A percentile compares a stretch with the other conserved stretches of the same genome.
Conservation (phyloP, 768 basidiomycete genomes). For the Calocybe cyanea region DNA sequence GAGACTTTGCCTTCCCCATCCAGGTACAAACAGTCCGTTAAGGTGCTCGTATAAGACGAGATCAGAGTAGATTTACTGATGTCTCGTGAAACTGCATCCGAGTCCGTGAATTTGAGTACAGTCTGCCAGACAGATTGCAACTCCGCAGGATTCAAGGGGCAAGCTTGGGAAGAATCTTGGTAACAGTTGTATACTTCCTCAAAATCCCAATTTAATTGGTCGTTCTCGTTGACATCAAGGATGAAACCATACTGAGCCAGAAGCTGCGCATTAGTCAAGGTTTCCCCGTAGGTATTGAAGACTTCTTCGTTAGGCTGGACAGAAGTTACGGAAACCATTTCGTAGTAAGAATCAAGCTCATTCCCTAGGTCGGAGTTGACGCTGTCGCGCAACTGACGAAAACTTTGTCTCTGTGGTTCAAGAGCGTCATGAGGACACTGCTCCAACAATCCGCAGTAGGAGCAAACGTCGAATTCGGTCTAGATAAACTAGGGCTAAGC, state of each 20-base stretch:
- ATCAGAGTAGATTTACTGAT: slow-evolving; percentile 21
- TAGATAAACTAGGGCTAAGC: slow-evolving; percentile 23
- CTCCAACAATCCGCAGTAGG: slow-evolving; percentile 61
- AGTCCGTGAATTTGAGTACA: slow-evolving; percentile 1
- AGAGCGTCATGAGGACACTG: slow-evolving; percentile 66
- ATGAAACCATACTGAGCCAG: slow-evolving; percentile 70
- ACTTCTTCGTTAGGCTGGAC: slow-evolving; percentile 53
- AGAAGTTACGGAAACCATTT: slow-evolving; percentile 63
- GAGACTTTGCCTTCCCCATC: slow-evolving; percentile 52
- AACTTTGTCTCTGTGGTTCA: slow-evolving; percentile 9
- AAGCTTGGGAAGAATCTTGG: slow-evolving; percentile 2
- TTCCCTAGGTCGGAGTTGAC: slow-evolving; percentile 1
- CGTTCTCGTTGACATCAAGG: slow-evolving; percentile 70
- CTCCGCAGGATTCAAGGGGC: slow-evolving; percentile 1
- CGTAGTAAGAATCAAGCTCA: slow-evolving; percentile 41
- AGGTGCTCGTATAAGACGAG: slow-evolving; percentile 4
- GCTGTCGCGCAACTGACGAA: neutral
- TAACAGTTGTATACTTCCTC: slow-evolving; percentile 24
- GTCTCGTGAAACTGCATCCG: slow-evolving; percentile 6
- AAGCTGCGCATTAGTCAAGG: slow-evolving; percentile 61
- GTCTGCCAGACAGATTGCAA: slow-evolving; percentile 10
- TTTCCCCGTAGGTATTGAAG: slow-evolving; percentile 77
- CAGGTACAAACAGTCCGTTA: slow-evolving; percentile 26
- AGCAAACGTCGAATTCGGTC: slow-evolving; percentile 74
- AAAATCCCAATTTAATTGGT: slow-evolving; percentile 44